Conservation (phyloP, 2,329 filamentous ascomycete genomes). For the Exophiala mesophila region DNA sequence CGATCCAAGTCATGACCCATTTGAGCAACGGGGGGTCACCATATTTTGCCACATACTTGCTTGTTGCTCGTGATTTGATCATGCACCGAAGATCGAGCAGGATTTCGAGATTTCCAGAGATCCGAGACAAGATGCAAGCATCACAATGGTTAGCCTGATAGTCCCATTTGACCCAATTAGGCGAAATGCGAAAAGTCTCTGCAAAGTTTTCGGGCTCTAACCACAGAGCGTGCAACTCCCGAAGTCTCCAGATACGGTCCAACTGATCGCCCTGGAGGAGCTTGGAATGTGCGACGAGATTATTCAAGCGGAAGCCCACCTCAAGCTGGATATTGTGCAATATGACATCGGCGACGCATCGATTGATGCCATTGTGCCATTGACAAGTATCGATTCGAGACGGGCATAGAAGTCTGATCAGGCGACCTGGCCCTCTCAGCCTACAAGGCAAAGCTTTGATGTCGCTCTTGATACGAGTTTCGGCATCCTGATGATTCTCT, state of each 20-base stretch:
- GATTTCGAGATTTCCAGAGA: slow-evolving; percentile 27
- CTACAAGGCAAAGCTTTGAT: slow-evolving; percentile 19
- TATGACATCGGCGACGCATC: slow-evolving; percentile 16
- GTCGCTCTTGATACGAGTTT: slow-evolving; percentile 14
- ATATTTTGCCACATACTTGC: slow-evolving; percentile 12
- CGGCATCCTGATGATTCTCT: slow-evolving; percentile 6
- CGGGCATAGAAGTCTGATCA: slow-evolving; percentile 21
- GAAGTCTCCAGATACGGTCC: slow-evolving; percentile 27
- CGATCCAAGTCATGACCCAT: slow-evolving; percentile 19
- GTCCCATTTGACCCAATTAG: slow-evolving; percentile 17
- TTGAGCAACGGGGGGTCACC: slow-evolving; percentile 14
- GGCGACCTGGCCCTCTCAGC: slow-evolving; percentile 19
- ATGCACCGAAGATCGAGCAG: slow-evolving; percentile 31
- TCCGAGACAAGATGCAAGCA: slow-evolving; percentile 35
- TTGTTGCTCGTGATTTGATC: slow-evolving; percentile 14
- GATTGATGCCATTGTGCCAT: slow-evolving; percentile 23
- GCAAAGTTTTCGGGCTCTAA: slow-evolving; percentile 16
- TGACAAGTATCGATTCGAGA: slow-evolving; percentile 16
- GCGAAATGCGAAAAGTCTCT: slow-evolving; percentile 7
- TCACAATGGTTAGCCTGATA: slow-evolving; percentile 34
- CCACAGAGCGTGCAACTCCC: slow-evolving; percentile 33
- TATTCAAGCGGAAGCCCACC: slow-evolving; percentile 23
- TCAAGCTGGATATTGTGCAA: slow-evolving; percentile 22
- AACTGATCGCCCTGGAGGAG: slow-evolving; percentile 16
- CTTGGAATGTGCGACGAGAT: slow-evolving; percentile 15